phyloP scores from a whole-genome alignment of 2,329 filamentous ascomycete species.

The Ophiostoma ips region DNA sequence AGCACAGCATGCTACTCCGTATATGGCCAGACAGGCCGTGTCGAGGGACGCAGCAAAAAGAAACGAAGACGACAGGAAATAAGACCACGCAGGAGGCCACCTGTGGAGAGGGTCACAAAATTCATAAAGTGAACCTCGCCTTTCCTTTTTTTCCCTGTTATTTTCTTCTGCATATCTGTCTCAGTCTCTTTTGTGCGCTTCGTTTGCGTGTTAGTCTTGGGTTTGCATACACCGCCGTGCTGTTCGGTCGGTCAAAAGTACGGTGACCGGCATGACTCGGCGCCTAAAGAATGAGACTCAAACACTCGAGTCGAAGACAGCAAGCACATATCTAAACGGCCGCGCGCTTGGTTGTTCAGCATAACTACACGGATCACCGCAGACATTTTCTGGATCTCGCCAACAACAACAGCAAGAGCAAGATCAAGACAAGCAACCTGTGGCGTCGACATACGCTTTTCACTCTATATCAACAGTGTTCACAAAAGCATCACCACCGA shows the following conservation, averaged over 20 bases:
- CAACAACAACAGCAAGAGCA: too few relatives aligned
- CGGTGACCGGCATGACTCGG: background rate
- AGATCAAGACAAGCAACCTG: too few relatives aligned
- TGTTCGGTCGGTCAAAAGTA: background rate
- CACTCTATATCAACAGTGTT: too few relatives aligned
- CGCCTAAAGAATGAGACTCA: background rate
- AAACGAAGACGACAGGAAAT: background rate
- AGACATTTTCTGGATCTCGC: too few relatives aligned
- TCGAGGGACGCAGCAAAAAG: background rate
- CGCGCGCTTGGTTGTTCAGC: too few relatives aligned
- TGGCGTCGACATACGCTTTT: too few relatives aligned
- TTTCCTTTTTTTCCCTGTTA: background rate
- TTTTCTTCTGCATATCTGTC: background rate
- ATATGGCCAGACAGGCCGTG: background rate
- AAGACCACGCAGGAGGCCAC: background rate
- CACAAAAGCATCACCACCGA: too few relatives aligned
- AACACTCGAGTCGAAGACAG: background rate
- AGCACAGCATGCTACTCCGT: too few relatives aligned
- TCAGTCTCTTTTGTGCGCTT: too few relatives aligned
- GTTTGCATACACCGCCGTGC: too few relatives aligned
- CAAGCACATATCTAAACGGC: too few relatives aligned
- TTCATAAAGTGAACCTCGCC: background rate
- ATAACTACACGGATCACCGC: too few relatives aligned
- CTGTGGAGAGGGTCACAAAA: background rate
- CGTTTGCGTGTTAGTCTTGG: background rate